Evolutionary conservation across 768 basidiomycete genomes (phyloP).

Genomic region (Kwoniella sp.): DNA sequence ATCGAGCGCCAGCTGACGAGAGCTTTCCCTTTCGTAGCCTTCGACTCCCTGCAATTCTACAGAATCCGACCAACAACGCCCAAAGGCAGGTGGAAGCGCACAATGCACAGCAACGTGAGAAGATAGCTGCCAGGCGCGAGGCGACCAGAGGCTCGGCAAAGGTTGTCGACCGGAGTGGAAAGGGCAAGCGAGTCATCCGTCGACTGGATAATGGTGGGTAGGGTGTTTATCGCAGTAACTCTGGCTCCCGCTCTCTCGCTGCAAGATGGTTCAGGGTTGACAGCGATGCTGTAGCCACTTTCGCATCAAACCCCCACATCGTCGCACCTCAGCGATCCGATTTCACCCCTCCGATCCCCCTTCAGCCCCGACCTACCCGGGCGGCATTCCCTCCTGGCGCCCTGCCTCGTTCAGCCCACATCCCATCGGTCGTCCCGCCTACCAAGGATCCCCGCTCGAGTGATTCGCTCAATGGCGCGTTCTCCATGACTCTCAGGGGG

Average conservation of each 20-base stretch:
- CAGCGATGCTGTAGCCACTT: conserved; percentile 37
- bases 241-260: no score
- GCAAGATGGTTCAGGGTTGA: neutral
- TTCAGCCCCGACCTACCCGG: conserved; percentile 22
- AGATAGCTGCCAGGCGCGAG: conserved; percentile 28
- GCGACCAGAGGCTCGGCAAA: conserved; percentile 5
- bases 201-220: conserved; percentile 47
- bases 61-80: conserved; percentile 36
- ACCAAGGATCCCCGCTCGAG: conserved; percentile 18
- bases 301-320: conserved; percentile 45
- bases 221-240: neutral
- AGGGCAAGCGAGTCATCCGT: conserved; percentile 41
- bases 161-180: conserved; percentile 16
- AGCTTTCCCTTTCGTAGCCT: conserved; percentile 20
- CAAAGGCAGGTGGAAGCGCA: conserved; percentile 37
- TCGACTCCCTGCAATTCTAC: conserved; percentile 45
- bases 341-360: conserved; percentile 34
- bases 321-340: conserved; percentile 33
- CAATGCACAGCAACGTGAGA: conserved; percentile 47
- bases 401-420: conserved; percentile 22
- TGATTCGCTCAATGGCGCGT: conserved; percentile 37
- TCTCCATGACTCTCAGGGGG: conserved; percentile 42
- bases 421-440: conserved; percentile 17
- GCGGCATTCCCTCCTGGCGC: conserved; percentile 33
- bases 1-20: neutral